Base-by-base conservation (phyloP, 2,329 filamentous ascomycete species). In the Epichloe sibirici region DNA sequence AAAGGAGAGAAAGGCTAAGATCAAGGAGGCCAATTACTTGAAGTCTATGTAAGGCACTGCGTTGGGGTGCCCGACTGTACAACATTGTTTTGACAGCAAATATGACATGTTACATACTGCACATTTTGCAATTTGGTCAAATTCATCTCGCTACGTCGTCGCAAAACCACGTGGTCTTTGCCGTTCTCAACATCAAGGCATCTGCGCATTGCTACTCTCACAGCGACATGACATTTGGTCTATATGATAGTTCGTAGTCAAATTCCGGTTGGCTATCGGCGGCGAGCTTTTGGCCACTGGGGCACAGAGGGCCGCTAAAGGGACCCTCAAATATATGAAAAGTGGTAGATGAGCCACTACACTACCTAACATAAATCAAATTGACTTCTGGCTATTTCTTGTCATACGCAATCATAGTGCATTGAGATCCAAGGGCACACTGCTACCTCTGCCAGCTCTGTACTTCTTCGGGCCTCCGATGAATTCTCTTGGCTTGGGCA, bases 361-460 rank as follows among this genome's bases (percentile, higher is more conserved):
- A 40, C 31, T 3, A 8, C 15, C 8, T 9, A 4, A 40, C 8
- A 40, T 6, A n/a, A 40, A 40, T 37, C 9, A 39, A 8, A 45
- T 45, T 45, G 34, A 21, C 34, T 23, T 28, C 13, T 31, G 42
- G 28, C 11, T 21, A 23, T 34, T 39, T 17, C 21, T 21, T 37
- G 39, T 17, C 15, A 15, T 25, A 15, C 15, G 25, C 8, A 35
- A 13, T 44, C 53, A 57, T 48, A 60, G 55, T 34, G 77, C 74
- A 58, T 74, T 81, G 64, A 98, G 69, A 72, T 97, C 88, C 61
- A 97, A 73, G 34, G 93, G 93, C 59, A 97, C 90, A 73, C 88
- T 96, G 71, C 90, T 96, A 35, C 90, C 91, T 64, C 91, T 80
- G 8, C 93, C 93, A 38, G 93, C 93, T 57, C 91, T 78, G 69